Evolutionary conservation across 169 alveolate species (phyloP), one percentile per base, ranked within the genome.

Genomic region (Plasmodium cynomolgi): DNA sequence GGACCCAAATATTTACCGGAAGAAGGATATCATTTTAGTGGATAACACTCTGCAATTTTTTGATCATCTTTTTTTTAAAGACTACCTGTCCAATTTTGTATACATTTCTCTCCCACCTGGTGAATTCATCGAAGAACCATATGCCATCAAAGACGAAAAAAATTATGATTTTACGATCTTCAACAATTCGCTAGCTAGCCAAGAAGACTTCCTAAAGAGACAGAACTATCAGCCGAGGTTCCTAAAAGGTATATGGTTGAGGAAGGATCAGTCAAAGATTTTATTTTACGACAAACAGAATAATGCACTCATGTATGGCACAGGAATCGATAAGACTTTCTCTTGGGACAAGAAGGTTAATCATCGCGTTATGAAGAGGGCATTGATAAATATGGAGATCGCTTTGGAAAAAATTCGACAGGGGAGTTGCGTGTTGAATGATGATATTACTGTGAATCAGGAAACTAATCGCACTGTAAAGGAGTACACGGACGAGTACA

Each of bases 351-450:
- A 73, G 20, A 73, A 91, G 23, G 94, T 84, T 3, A 62, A 62
- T 26, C 58, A 23, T 58, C 81, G 77, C 23, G 73, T 85, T 20
- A 84, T 85, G 95, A 83, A 79, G 37, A 54, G 93, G 31, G 96
- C 96, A n/a, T 31, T 95, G 37, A 75, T 95, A 31, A 92, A 77
- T 68, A 92, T 95, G 95, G 96, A 95, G n/a, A 95, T 95, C 86
- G 95, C 96, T 15, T 62, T 80, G 23, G 96, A 95, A 86, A 86
- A 91, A 33, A 62, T 84, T 34, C 68, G 96, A 17, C 81, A 85
- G 31, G 96, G 96, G 5, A 86, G 93, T 33, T 90, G 88, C 11
- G 31, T 82, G 23, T 33, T 77, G 1, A 86, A 74, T 13, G 94
- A 94, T 9, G 84, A 83, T 75, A 31, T 86, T n/a, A 86, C 93